These are phyloP conservation scores for Didymella arachidicola DNA, from an alignment of 2,329 filamentous ascomycete genomes.

Conservation along the genomic window DNA sequence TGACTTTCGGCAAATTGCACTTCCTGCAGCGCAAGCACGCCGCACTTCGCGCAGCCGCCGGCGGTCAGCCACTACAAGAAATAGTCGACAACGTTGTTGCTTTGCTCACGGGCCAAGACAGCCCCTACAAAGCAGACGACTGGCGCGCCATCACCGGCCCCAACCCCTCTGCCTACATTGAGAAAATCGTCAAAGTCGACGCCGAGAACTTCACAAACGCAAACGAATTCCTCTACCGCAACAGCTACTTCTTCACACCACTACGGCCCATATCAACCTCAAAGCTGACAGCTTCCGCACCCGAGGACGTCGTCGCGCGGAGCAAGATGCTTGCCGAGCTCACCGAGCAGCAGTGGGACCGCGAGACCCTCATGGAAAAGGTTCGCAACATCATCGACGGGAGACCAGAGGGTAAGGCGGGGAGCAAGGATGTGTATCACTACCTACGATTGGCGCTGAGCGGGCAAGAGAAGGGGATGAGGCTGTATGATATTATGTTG, in stretches of 20 bases:
- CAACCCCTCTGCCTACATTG: slow-evolving; percentile 57
- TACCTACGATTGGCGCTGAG: slow-evolving; percentile 45
- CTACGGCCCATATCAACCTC: slow-evolving; percentile 25
- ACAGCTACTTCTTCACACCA: slow-evolving; percentile 65
- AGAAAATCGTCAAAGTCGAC: slow-evolving; percentile 61
- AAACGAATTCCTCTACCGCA: slow-evolving; percentile 62
- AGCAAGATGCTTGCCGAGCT: slow-evolving; percentile 30
- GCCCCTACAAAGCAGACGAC: slow-evolving; percentile 30
- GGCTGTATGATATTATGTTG: slow-evolving; percentile 48
- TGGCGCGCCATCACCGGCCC: slow-evolving; percentile 32
- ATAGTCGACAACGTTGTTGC: slow-evolving; percentile 47
- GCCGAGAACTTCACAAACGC: slow-evolving; percentile 66
- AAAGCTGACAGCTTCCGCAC: neutral
- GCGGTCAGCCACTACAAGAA: slow-evolving; percentile 52
- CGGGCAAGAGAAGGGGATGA: slow-evolving; percentile 42
- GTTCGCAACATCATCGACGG: slow-evolving; percentile 41
- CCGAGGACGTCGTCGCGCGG: slow-evolving; percentile 29
- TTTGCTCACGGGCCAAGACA: slow-evolving; percentile 41
- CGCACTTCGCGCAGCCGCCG: slow-evolving; percentile 55
- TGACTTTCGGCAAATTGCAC: slow-evolving; percentile 79
- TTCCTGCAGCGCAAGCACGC: slow-evolving; percentile 79
- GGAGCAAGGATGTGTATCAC: slow-evolving; percentile 45
- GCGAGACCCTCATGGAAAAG: slow-evolving; percentile 36
- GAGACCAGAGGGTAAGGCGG: slow-evolving; percentile 32
- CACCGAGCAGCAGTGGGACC: slow-evolving; percentile 33